A percentile compares a stretch with the other conserved stretches of the same genome.
Conservation (phyloP, 139 green algal genomes). For the Micractinium conductrix region DNA sequence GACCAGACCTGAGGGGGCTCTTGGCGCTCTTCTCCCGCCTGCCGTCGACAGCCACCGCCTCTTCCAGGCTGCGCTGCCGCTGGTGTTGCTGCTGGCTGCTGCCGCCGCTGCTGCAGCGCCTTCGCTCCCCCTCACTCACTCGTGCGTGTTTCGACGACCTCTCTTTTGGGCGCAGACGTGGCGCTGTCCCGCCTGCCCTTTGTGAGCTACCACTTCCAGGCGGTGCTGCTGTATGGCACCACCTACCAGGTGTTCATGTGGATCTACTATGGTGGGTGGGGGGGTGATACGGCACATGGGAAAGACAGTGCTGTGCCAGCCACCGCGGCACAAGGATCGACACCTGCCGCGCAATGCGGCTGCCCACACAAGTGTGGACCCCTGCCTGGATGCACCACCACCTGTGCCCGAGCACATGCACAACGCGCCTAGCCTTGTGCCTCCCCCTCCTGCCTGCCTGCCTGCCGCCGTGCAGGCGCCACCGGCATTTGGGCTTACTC, state of each 20-base stretch:
- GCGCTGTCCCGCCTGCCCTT: neutral
- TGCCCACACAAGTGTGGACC: too few species aligned
- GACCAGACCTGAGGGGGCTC: too few species aligned
- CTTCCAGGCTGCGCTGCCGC: too few species aligned
- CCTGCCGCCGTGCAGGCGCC: neutral
- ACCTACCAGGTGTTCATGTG: neutral
- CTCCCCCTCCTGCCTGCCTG: too few species aligned
- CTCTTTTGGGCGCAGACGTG: too few species aligned
- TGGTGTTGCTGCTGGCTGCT: neutral
- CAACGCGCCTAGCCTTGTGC: too few species aligned
- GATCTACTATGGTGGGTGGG: neutral
- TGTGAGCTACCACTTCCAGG: neutral
- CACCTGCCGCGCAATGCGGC: too few species aligned
- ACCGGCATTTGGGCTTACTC: neutral
- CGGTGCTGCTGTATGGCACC: neutral
- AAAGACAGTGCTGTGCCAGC: neutral
- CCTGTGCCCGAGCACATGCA: too few species aligned
- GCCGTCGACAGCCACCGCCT: neutral
- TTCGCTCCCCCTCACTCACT: neutral
- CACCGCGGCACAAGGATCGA: too few species aligned
- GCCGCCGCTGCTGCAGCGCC: neutral
- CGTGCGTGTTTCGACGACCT: too few species aligned
- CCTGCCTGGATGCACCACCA: too few species aligned
- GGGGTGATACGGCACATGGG: neutral
- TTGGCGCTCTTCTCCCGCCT: neutral